phyloP scores from a whole-genome alignment of 208 protist species.

The Leishmania major region DNA sequence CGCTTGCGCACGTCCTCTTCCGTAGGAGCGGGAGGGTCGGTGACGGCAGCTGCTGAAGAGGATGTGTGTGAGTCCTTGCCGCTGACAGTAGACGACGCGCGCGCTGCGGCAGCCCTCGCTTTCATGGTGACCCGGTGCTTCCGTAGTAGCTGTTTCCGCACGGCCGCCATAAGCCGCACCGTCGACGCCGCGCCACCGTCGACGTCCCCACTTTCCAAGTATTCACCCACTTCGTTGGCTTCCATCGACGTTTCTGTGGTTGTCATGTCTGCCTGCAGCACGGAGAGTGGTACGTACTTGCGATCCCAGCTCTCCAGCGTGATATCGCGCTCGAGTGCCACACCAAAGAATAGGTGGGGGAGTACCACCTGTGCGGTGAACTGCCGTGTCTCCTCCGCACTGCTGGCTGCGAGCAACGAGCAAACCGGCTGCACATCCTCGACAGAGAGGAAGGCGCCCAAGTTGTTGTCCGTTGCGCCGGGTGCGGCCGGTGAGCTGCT shows the following conservation, averaged over 20 bases:
- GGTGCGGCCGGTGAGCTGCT: not conserved
- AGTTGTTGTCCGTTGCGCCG: not conserved
- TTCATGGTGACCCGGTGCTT: not conserved
- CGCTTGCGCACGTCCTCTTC: constrained; percentile 14
- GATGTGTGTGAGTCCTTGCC: not conserved
- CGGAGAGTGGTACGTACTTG: constrained; percentile 45
- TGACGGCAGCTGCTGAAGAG: not conserved
- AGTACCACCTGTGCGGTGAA: constrained; percentile 75
- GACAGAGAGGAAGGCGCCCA: constrained; percentile 29
- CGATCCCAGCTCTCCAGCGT: constrained; percentile 56
- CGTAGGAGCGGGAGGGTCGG: constrained; percentile 1
- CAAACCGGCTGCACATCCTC: constrained; percentile 51
- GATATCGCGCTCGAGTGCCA: constrained; percentile 45
- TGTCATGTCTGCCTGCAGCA: constrained; percentile 30
- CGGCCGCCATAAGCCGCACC: constrained; percentile 7
- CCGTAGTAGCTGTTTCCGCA: constrained; percentile 9
- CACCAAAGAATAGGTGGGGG: constrained; percentile 71
- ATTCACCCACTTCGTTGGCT: not conserved
- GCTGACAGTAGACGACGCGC: not conserved
- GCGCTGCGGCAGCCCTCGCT: not conserved
- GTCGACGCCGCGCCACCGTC: not conserved
- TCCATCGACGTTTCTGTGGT: constrained; percentile 5
- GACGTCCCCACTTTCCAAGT: not conserved
- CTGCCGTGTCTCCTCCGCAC: constrained; percentile 43
- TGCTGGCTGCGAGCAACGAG: constrained; percentile 43